These are phyloP conservation scores for Candida corydali DNA, from an alignment of 805 yeast genomes.

Conservation along the genomic window DNA sequence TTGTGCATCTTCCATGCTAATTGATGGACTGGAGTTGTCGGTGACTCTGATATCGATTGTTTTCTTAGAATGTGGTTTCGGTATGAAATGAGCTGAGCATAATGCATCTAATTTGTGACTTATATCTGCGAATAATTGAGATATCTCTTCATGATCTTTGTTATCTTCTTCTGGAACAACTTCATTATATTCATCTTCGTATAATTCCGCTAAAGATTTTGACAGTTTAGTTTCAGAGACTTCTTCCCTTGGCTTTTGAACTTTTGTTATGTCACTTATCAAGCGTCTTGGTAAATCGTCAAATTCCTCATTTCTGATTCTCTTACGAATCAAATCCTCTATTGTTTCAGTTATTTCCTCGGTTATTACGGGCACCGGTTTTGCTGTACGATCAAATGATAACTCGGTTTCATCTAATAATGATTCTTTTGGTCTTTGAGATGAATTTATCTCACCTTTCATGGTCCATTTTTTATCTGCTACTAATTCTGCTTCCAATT, in stretches of 20 bases:
- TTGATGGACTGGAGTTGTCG: slow-evolving; percentile 57
- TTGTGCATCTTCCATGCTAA: slow-evolving; percentile 94
- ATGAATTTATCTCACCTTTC: slow-evolving; percentile 86
- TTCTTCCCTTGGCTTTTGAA: slow-evolving; percentile 50
- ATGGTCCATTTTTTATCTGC: slow-evolving; percentile 92
- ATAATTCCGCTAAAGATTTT: slow-evolving; percentile 85
- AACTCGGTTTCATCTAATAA: slow-evolving; percentile 54
- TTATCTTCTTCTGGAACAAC: slow-evolving; percentile 59
- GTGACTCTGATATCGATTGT: slow-evolving; percentile 71
- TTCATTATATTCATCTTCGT: slow-evolving; percentile 74
- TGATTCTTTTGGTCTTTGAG: slow-evolving; percentile 80
- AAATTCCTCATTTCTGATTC: slow-evolving; percentile 71
- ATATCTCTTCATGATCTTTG: slow-evolving; percentile 74
- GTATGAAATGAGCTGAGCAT: slow-evolving; percentile 92
- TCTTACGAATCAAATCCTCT: slow-evolving; percentile 83
- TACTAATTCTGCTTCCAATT: slow-evolving; percentile 80
- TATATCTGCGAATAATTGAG: slow-evolving; percentile 56
- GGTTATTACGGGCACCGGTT: slow-evolving; percentile 94
- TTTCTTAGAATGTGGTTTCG: slow-evolving; percentile 76
- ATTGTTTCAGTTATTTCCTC: slow-evolving; percentile 79
- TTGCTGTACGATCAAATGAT: slow-evolving; percentile 89
- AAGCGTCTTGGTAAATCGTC: slow-evolving; percentile 80
- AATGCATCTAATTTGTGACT: slow-evolving; percentile 78
- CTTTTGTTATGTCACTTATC: slow-evolving; percentile 61
- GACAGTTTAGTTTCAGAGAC: slow-evolving; percentile 79